Evolutionary conservation across 2,329 filamentous ascomycete genomes (phyloP), one percentile per base, ranked within the genome.

Genomic region (Talaromyces sp.): DNA sequence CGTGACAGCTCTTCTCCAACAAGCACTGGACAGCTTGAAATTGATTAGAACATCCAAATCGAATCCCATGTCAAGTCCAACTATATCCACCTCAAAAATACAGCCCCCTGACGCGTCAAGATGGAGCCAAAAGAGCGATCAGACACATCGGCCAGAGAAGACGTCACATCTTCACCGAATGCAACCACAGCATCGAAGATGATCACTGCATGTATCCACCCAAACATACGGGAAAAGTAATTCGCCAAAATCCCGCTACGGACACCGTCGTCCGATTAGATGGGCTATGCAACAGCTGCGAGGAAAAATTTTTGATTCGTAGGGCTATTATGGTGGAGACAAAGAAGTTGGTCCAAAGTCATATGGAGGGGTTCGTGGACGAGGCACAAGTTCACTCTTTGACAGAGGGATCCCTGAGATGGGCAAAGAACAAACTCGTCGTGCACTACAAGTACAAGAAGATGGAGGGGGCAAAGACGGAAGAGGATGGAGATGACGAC

Each of bases 151-250:
- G 14, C 22, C 37, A 27, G 16, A 27, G 62, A 31, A 22, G 63
- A 43, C 24, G 24, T 1, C 60, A 66, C 52, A n/a, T 58, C 16
- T 66, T 57, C 45, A 33, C 7, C 22, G 57, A 16, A 5, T 66
- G 64, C 43, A 35, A 45, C 7, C 64, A 66, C 43, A 50, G 35
- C 3, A 60, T 66, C 16, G 64, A 66, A 27, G 54, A 59, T 11
- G 8, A 66, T 27, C 22, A 54, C 11, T 66, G 60, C 54, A 33
- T 63, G n/a, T 60, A 50, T 33, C 64, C 64, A 41, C 64, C 64
- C 43, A 31, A 52, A 11, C 64, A 66, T 31, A 62, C 49, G 8
- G 52, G 22, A 3, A 19, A 10, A 33, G n/a, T 2, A 3, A 24
- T 65, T 47, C 45, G 31, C 11, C 9, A 37, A 22, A 65, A 61